Conservation (phyloP, 257 asterid species). For the Rubia yunnanensis region DNA sequence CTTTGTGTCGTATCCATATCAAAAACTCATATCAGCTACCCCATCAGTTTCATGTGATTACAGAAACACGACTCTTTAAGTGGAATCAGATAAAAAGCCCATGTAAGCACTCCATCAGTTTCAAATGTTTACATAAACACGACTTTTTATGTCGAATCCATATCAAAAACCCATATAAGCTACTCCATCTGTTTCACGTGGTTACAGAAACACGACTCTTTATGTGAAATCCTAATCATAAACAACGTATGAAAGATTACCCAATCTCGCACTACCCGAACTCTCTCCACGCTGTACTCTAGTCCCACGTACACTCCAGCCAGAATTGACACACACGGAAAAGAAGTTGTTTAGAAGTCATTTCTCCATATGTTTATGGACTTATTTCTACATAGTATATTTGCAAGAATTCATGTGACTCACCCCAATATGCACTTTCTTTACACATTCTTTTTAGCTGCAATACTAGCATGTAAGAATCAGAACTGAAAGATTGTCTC, state of each 20-base stretch:
- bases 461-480: slow-evolving; percentile 12
- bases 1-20: no score
- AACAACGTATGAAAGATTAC: slow-evolving; percentile 27
- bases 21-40: no score
- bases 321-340: slow-evolving; percentile 12
- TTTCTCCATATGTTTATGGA: neutral
- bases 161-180: no score
- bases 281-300: slow-evolving; percentile 56
- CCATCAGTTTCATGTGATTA: no score
- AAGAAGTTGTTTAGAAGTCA: neutral
- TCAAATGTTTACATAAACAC: no score
- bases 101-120: no score
- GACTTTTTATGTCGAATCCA: no score
- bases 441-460: slow-evolving; percentile 90
- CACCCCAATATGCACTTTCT: slow-evolving; percentile 96
- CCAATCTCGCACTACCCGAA: slow-evolving; percentile 83
- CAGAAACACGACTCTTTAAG: no score
- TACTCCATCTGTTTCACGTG: no score
- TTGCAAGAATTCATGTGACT: slow-evolving; percentile 19
- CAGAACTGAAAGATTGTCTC: slow-evolving; percentile 18
- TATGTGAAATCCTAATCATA: neutral
- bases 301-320: slow-evolving; percentile 73
- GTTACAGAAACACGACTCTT: neutral
- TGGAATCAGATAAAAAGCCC: no score
- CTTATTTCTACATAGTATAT: neutral